Base-by-base conservation (phyloP, 2,329 filamentous ascomycete species). In the Ascocoryne sarcoides region DNA sequence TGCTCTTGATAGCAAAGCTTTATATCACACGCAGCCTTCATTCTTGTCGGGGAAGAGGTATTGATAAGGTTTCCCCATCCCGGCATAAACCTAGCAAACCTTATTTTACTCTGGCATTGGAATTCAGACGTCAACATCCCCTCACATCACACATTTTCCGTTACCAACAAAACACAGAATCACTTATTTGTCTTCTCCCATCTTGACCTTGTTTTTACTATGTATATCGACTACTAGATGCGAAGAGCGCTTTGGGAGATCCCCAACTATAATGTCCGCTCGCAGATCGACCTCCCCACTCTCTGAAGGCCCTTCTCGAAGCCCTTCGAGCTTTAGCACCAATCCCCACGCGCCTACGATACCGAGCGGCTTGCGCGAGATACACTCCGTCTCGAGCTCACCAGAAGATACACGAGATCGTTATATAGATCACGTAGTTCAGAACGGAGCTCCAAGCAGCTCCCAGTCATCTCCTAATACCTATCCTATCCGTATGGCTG, bases 311-410 rank as follows among this genome's bases (percentile, higher is more conserved):
- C 30, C 38, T n/a, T 36, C 48, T 32, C 41, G 43, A 35, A 42
- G 43, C 17, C 28, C 45, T 14, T 46, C 43, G 12, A 12, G 7
- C 2, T 43, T 44, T 7, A 26, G 9, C 30, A 26, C 12, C 31
- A 37, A 32, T 23, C 32, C 35, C 32, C 38, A 48, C 40, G 51
- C 53, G 9, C 56, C 56, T 10, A 36, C 43, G 36, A 51, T 44
- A 10, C 56, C 56, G 17, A 56, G 52, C 37, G 45, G 49, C 36
- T 39, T 59, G 35, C 52, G 56, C 12, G 56, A 54, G 51, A 47
- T 51, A 10, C 53, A 57, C 14, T 53, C 53, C 1, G 9, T 55
- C 14, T 39, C 52, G 5, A 29, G 33, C 14, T 55, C 54, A 10
- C 53, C 52, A 33, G 54, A 56, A 30, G 35, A 48, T 10, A 32